phyloP scores from a whole-genome alignment of 208 protist genomes.

The Leishmania lainsoni region DNA sequence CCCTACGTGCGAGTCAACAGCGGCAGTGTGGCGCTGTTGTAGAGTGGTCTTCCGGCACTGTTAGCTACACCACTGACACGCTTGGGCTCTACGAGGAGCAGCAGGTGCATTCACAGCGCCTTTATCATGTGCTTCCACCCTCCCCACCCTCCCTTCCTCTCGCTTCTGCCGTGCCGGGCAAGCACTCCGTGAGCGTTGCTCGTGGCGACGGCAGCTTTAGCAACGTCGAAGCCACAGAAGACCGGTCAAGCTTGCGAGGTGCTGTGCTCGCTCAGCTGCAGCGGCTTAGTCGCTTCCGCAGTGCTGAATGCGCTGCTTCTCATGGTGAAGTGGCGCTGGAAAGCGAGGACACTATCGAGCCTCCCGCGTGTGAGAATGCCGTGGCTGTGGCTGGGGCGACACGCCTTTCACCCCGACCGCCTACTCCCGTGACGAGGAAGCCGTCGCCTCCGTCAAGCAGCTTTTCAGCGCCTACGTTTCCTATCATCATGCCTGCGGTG shows the following conservation, averaged over 20 bases:
- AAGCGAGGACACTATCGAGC: not conserved
- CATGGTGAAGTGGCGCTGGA: not conserved
- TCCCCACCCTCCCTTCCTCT: not conserved
- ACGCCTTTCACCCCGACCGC: not conserved
- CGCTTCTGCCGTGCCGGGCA: not conserved
- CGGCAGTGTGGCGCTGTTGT: slow-evolving; percentile 41
- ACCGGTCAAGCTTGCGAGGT: slow-evolving; percentile 40
- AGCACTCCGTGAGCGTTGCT: not conserved
- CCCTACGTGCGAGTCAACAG: not conserved
- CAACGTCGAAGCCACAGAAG: not conserved
- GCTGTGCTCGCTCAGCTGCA: slow-evolving; percentile 49
- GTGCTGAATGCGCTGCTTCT: not conserved
- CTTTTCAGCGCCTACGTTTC: not conserved
- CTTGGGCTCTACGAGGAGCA: slow-evolving; percentile 63
- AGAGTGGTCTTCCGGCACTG: slow-evolving; percentile 60
- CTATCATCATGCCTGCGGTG: not conserved
- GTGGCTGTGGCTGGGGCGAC: not conserved
- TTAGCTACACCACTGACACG: slow-evolving; percentile 71
- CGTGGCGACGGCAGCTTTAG: not conserved
- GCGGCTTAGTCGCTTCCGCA: slow-evolving; percentile 30
- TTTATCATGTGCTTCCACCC: slow-evolving; percentile 43
- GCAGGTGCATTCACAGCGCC: slow-evolving; percentile 41
- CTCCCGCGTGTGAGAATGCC: not conserved
- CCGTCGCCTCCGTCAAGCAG: not conserved
- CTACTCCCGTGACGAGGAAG: not conserved